A percentile compares a stretch with the other conserved stretches of the same genome.
phyloP scores from a whole-genome alignment of 495 filamentous ascomycete species.

The Evernia prunastri region DNA sequence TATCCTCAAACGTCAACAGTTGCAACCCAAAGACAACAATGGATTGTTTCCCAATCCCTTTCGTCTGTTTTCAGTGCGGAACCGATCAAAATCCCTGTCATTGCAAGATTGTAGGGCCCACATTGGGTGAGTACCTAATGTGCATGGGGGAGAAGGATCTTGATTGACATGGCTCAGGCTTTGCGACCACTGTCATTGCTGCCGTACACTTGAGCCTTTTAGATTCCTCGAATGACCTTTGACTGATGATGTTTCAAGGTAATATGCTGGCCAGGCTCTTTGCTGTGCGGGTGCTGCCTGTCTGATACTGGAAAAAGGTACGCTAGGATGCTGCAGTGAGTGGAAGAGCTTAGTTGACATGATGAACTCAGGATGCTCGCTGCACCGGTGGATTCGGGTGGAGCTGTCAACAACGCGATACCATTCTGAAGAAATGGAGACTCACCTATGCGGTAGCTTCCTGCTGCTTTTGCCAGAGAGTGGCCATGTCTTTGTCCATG shows the following conservation, averaged over 20 bases:
- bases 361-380: conserved; percentile 42
- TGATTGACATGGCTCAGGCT: conserved; percentile 30
- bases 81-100: conserved; percentile 57
- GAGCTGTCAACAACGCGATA: conserved; percentile 47
- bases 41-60: conserved; percentile 39
- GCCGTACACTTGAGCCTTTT: conserved; percentile 38
- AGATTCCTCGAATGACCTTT: background rate
- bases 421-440: conserved; percentile 38
- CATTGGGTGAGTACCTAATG: conserved; percentile 37
- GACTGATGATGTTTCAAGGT: conserved; percentile 34
- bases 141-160: background rate
- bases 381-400: conserved; percentile 50
- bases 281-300: conserved; percentile 54
- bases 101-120: conserved; percentile 57
- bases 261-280: conserved; percentile 51
- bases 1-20: background rate
- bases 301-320: conserved; percentile 54
- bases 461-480: background rate
- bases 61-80: conserved; percentile 47
- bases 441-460: background rate
- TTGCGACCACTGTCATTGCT: conserved; percentile 42
- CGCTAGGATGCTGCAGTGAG: conserved; percentile 17
- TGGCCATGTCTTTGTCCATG: background rate
- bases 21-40: conserved; percentile 7
- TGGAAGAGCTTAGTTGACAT: conserved; percentile 16